Conservation (phyloP, 2,329 filamentous ascomycete genomes). For the Orbilia quercus region DNA sequence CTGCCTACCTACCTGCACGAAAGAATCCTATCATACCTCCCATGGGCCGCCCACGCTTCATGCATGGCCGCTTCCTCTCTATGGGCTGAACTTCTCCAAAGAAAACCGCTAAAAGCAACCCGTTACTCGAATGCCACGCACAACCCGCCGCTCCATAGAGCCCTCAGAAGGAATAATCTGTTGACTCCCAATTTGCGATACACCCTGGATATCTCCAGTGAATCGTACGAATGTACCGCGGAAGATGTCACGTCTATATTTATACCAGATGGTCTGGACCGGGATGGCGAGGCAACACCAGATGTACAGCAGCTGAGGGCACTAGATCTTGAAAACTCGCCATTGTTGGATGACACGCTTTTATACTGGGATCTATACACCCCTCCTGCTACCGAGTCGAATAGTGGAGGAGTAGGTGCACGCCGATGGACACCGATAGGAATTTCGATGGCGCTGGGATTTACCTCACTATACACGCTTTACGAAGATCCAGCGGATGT, state of each 20-base stretch:
- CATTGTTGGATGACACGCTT: background rate
- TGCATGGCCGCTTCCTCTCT: slow-evolving; percentile 1
- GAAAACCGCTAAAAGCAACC: background rate
- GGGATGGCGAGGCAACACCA: no score
- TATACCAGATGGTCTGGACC: background rate
- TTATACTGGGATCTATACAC: background rate
- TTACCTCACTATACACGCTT: no score
- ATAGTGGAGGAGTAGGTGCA: no score
- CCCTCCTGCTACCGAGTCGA: background rate
- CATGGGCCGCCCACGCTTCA: slow-evolving; percentile 11
- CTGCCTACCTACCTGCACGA: slow-evolving; percentile 11
- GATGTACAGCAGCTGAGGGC: background rate
- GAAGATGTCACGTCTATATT: background rate
- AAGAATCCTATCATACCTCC: slow-evolving; percentile 18
- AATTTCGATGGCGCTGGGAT: no score
- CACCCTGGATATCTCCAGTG: no score
- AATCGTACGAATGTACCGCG: no score
- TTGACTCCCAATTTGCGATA: background rate
- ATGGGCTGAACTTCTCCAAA: background rate
- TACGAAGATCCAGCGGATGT: no score
- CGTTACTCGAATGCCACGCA: background rate
- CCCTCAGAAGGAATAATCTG: background rate
- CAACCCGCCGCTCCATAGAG: background rate
- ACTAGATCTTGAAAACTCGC: background rate
- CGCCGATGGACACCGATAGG: no score